Evolutionary conservation across 345 rosid species (phyloP), one percentile per base, ranked within the genome.

Genomic region (Gossypium thurberi): DNA sequence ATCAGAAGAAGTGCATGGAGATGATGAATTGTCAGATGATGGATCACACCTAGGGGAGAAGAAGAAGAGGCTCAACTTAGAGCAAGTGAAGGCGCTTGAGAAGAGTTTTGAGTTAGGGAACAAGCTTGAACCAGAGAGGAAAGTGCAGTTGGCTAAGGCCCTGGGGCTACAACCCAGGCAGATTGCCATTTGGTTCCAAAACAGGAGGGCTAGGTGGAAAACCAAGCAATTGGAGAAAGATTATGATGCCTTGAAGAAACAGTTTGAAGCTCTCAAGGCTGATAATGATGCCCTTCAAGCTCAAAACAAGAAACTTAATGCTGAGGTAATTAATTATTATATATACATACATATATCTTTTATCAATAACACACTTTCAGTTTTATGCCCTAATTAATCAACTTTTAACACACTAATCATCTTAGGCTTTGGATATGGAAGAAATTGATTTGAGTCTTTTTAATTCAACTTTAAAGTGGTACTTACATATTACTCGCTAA

Each of bases 151-250:
- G 57, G 92, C 94, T 28, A 85, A 85, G 83, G 85, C 89, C 25
- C 77, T 89, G 58, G 90, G 92, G 53, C 74, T 89, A 66, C 92
- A 86, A 76, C 94, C 92, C 1, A 80, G 94, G 47, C 94, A 89
- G 78, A 72, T 89, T 37, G 92, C 94, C 3, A 89, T 89, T 2
- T 89, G 94, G 94, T 89, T 89, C 75, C 94, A 89, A 74, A 89
- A 89, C 78, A 81, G 94, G 61, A 83, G 94, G 75, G 94, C 94
- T 20, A 79, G 92, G 43, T 89, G 94, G 94, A 89, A 89, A 85
- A 87, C 94, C 48, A 89, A 89, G 84, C 90, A 89, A 77, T 82
- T 89, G 64, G 92, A 87, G 81, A 86, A 82, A 75, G 92, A 87
- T 72, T 89, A 89, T 77, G 89, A 82, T 69, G 85, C 84, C 51